Evolutionary conservation across 345 rosid species (phyloP), one percentile per base, ranked within the genome.

Genomic region (Salix suchowensis): DNA sequence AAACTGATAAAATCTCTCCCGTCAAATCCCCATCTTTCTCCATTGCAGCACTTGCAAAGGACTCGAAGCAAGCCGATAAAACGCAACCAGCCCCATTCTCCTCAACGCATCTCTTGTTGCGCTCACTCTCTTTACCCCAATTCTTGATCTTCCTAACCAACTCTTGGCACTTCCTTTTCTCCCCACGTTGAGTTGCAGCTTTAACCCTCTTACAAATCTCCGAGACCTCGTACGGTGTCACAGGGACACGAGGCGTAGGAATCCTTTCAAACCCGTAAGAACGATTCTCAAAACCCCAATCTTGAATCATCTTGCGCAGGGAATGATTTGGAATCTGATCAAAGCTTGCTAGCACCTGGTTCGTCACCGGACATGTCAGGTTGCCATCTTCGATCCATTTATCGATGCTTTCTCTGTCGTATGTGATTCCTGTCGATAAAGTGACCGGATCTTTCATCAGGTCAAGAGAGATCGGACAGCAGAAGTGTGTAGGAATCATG

Each of bases 401-500:
- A 77, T 86, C 85, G 46, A 86, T 86, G 79, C 79, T 81, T 34
- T 74, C 68, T 23, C 87, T 74, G 48, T 84, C 87, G 79, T 86
- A 86, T n/a, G 89, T 84, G 67, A 84, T 78, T 50, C 89, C 89
- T 1, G 87, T 84, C 2, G 71, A 65, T 64, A 86, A 55, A 5
- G 79, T 82, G 4, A 84, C 85, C 2, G 89, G 87, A 26, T 82
- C 83, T 71, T 80, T 82, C 89, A 86, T 84, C 60, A 86, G 46
- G 32, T 86, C 84, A 8, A 86, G 81, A 16, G 87, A 82, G 6
- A 86, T 86, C 4, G 88, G 88, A 71, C 88, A 86, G 7, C 73
- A 77, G 74, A 86, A 86, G 70, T 80, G 84, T 4, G 61, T 54
- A 0, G 88, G 88, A 18, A 83, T 74, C 52, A 50, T 42, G 55